Base-by-base conservation (phyloP, 805 yeast species). In the Spencermartinsiella europaea region DNA sequence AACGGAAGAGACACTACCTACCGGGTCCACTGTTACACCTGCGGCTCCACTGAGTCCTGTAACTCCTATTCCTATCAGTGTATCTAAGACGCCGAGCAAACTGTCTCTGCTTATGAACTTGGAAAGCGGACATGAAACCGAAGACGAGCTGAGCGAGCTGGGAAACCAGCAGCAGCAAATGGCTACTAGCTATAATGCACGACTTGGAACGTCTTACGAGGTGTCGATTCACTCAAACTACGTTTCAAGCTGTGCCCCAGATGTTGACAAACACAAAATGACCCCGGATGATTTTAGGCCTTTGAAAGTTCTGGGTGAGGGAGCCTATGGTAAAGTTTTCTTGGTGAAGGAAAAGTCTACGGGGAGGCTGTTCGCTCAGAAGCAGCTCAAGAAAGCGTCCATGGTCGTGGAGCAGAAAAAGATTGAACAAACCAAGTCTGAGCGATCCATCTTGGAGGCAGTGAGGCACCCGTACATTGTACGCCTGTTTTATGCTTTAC, bases 301-400 rank as follows among this genome's bases (percentile, higher is more conserved):
- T 2, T 64, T 89, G 4, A 83, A 79, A 54, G 93, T 87, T 0
- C 69, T 88, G 4, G 96, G 96, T 0, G 76, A 81, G 43, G 96
- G 96, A 2, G 88, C 95, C 1, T 88, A 85, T 55, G 96, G 96
- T 2, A 87, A 85, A 60, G 96, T 88, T 2, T 67, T 85, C 5
- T 67, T 88, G 19, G 96, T 88, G 1, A 77, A 79, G 42, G 89
- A 88, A 59, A 70, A 63, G 44, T 51, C 66, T 19, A 76, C 85
- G 0, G 82, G 82, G 0, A 75, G 76, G 53, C 65, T 88, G 8
- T 89, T 77, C 65, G 96, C 96, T 0, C 93, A 86, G 71, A 88
- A 88, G 60, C 95, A 88, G 56, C 68, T 88, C 52, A 79, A 80
- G 55, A 88, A 88, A 63, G 95, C 95, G 0, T 77, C 86, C 21